phyloP scores from a whole-genome alignment of 441 rosid genomes.

The Croton laevigatus region DNA sequence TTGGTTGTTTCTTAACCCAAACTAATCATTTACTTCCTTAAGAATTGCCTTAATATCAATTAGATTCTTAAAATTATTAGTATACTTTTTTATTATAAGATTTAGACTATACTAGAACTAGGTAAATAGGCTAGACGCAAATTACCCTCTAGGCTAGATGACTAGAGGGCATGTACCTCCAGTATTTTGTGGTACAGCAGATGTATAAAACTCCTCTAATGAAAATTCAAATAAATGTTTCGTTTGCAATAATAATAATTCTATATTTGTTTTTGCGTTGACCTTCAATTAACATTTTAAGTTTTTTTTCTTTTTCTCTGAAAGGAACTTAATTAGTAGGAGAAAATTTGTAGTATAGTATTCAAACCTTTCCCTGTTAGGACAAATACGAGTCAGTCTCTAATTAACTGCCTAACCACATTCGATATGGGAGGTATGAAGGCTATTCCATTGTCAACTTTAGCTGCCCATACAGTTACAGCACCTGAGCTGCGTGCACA shows the following conservation, averaged over 20 bases:
- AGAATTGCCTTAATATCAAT: too few relatives aligned
- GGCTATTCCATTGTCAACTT: conserved; percentile 17
- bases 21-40: too few relatives aligned
- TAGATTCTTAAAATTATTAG: too few relatives aligned
- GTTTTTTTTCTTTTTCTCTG: too few relatives aligned
- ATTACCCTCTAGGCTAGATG: too few relatives aligned
- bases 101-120: too few relatives aligned
- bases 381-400: not conserved
- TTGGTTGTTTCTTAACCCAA: too few relatives aligned
- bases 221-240: not conserved
- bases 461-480: conserved; percentile 13
- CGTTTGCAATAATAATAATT: not conserved
- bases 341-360: not conserved
- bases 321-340: not conserved
- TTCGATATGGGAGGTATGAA: not conserved
- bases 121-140: too few relatives aligned
- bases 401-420: not conserved
- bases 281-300: too few relatives aligned
- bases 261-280: not conserved
- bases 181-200: not conserved
- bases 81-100: too few relatives aligned
- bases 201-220: too few relatives aligned
- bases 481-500: not conserved
- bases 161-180: too few relatives aligned
- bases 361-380: not conserved